Conservation (phyloP, 768 basidiomycete genomes). For the Russula abietina region DNA sequence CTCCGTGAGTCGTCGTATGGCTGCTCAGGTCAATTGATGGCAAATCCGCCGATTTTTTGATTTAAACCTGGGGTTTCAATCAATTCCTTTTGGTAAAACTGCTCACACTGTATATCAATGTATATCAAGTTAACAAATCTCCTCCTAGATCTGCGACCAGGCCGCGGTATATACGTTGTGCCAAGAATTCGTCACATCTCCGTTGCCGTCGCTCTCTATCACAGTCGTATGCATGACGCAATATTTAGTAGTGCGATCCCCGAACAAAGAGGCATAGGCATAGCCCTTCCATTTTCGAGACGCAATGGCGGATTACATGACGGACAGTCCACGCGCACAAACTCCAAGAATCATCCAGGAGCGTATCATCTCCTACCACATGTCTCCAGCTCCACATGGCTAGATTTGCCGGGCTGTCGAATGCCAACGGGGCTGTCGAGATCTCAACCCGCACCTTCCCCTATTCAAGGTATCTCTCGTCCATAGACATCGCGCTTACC, state of each 20-base stretch:
- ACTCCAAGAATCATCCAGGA: neutral
- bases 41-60: neutral
- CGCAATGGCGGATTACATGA: neutral
- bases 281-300: neutral
- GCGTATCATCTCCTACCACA: neutral
- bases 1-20: neutral
- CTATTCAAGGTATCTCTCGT: neutral
- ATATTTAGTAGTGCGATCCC: neutral
- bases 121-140: neutral
- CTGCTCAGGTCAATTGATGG: neutral
- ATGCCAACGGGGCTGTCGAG: neutral
- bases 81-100: neutral
- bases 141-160: neutral
- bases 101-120: neutral
- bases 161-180: neutral
- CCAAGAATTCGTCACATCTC: neutral
- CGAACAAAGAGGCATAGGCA: neutral
- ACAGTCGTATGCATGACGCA: neutral
- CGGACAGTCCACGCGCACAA: neutral
- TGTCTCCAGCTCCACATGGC: neutral
- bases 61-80: neutral
- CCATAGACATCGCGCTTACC: neutral
- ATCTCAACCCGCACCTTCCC: neutral
- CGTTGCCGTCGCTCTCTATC: neutral
- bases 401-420: neutral